phyloP scores from a whole-genome alignment of 257 asterid genomes.

The Fraxinus cuspidata region DNA sequence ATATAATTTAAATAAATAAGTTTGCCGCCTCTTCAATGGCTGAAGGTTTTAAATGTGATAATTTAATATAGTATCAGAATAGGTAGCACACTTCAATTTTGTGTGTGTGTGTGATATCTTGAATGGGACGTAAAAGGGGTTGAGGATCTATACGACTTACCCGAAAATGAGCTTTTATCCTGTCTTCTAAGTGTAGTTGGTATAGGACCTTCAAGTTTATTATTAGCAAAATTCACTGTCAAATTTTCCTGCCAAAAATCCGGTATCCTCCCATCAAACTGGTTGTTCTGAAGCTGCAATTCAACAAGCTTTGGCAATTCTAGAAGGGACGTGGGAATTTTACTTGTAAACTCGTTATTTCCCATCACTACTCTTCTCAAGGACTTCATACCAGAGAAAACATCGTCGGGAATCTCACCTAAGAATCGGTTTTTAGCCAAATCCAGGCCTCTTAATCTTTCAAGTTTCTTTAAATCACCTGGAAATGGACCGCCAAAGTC shows the following conservation, averaged over 20 bases:
- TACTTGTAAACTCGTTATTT: constrained; percentile 30
- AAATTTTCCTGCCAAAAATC: constrained; percentile 31
- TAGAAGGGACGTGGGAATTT: constrained; percentile 35
- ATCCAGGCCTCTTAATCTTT: constrained; percentile 28
- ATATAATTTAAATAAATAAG: too few relatives aligned
- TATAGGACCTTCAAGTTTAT: constrained; percentile 36
- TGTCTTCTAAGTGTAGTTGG: constrained; percentile 26
- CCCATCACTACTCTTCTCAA: constrained; percentile 35
- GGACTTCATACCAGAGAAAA: constrained; percentile 33
- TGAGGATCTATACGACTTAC: constrained; percentile 20
- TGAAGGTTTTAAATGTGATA: background rate
- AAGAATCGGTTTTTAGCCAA: constrained; percentile 38
- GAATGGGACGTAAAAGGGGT: background rate
- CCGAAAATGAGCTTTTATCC: constrained; percentile 24
- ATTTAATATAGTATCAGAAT: too few relatives aligned
- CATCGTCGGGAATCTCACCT: constrained; percentile 32
- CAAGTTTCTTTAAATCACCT: constrained; percentile 25
- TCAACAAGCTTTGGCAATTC: constrained; percentile 39
- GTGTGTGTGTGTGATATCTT: background rate
- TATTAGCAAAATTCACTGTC: constrained; percentile 31
- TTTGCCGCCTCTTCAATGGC: background rate
- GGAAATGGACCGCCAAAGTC: constrained; percentile 31
- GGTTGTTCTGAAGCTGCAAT: constrained; percentile 40
- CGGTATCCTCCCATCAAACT: constrained; percentile 36
- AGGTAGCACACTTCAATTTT: background rate